Percentiles rank a stretch among this genome's conserved stretches.
Conservation (phyloP, 768 basidiomycete species). For the Tulasnella sp. region DNA sequence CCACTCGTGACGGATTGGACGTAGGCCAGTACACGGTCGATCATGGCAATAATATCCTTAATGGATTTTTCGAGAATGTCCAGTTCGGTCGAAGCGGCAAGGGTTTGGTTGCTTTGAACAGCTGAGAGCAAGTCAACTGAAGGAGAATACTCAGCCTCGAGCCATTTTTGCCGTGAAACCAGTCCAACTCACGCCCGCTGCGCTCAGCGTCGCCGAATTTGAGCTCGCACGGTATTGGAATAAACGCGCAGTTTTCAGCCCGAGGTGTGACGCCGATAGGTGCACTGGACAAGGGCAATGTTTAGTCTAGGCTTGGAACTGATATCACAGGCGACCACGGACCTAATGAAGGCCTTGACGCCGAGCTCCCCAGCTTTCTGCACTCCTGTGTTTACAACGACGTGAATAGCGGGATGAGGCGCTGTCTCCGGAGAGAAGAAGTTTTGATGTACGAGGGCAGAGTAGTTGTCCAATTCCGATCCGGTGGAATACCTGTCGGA, state of each 20-base stretch:
- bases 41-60: constrained; percentile 59
- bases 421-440: constrained; percentile 91
- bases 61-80: constrained; percentile 71
- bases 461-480: constrained; percentile 84
- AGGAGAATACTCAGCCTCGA: constrained; percentile 7
- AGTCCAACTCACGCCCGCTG: constrained; percentile 62
- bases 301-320: neutral
- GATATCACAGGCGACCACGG: neutral
- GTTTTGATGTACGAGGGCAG: constrained; percentile 86
- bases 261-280: constrained; percentile 84
- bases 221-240: constrained; percentile 83
- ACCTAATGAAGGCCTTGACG: constrained; percentile 85
- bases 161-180: neutral
- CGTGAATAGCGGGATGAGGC: constrained; percentile 81
- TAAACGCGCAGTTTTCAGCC: constrained; percentile 91
- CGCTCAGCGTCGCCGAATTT: constrained; percentile 77
- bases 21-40: constrained; percentile 78
- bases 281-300: constrained; percentile 42
- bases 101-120: constrained; percentile 25
- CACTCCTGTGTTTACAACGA: constrained; percentile 81
- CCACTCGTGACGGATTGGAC: constrained; percentile 74
- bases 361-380: constrained; percentile 56
- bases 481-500: constrained; percentile 80
- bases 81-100: constrained; percentile 49
- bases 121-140: constrained; percentile 64